Evolutionary conservation across 2,329 filamentous ascomycete species (phyloP).

Genomic region (Fonsecaea pedrosoi): DNA sequence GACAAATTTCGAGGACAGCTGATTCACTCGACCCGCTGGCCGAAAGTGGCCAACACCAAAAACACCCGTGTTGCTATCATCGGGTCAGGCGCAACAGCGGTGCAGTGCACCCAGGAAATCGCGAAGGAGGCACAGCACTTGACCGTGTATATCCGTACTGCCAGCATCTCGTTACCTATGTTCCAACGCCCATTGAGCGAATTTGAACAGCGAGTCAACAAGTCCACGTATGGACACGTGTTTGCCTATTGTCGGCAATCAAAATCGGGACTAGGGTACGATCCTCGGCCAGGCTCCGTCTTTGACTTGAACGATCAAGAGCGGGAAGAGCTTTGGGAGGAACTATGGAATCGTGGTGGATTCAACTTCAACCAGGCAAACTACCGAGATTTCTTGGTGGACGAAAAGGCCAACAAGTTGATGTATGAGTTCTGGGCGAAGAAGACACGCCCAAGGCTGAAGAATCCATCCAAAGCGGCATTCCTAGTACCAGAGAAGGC

Average conservation of each 20-base stretch:
- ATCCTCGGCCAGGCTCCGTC: constrained; percentile 55
- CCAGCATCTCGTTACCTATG: constrained; percentile 70
- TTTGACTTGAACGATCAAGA: constrained; percentile 22
- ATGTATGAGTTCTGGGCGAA: constrained; percentile 63
- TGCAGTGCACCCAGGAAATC: constrained; percentile 68
- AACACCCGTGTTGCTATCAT: constrained; percentile 62
- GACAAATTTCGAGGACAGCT: constrained; percentile 47
- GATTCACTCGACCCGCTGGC: constrained; percentile 67
- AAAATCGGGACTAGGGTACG: constrained; percentile 66
- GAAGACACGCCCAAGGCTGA: constrained; percentile 59
- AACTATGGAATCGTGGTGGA: constrained; percentile 59
- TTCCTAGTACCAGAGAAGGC: constrained; percentile 60
- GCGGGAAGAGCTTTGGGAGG: constrained; percentile 56
- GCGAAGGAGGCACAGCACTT: constrained; percentile 60
- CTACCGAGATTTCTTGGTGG: constrained; percentile 59
- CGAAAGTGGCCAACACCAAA: constrained; percentile 55
- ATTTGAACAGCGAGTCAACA: constrained; percentile 59
- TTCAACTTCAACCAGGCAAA: constrained; percentile 58
- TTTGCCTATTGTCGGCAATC: constrained; percentile 59
- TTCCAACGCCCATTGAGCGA: constrained; percentile 54
- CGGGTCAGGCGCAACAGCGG: constrained; percentile 68
- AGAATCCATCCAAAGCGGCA: constrained; percentile 57
- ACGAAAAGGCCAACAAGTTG: constrained; percentile 57
- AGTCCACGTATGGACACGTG: constrained; percentile 57
- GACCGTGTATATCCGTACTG: constrained; percentile 65